Percentiles rank a stretch among this genome's conserved stretches.
These are phyloP conservation scores for Chrysosphaeria jannelii DNA, from an alignment of 2,329 filamentous ascomycete species.

Conservation along the genomic window DNA sequence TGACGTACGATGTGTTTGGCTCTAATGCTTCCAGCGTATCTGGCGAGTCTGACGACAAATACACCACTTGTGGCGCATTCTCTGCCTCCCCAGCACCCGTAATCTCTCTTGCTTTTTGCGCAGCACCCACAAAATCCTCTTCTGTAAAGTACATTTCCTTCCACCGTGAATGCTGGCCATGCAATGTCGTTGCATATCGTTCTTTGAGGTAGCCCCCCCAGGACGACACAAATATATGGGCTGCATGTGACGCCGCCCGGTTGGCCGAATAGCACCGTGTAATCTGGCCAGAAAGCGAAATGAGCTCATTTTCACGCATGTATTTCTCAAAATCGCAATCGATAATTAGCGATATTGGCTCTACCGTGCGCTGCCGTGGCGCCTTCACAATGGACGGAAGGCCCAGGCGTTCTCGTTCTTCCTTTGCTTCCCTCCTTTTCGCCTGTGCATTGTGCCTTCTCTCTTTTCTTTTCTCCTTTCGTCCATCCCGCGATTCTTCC, in stretches of 20 bases:
- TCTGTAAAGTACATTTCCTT: conserved; percentile 44
- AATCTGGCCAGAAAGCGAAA: conserved; percentile 58
- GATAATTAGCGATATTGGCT: conserved; percentile 52
- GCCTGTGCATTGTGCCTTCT: conserved; percentile 18
- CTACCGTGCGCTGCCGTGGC: conserved; percentile 6
- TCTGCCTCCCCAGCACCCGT: conserved; percentile 26
- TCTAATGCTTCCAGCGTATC: conserved; percentile 58
- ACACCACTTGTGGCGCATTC: conserved; percentile 29
- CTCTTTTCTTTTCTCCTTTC: conserved; percentile 22
- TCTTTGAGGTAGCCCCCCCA: conserved; percentile 48
- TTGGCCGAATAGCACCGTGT: conserved; percentile 81
- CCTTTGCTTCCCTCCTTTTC: conserved; percentile 18
- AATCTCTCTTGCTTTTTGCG: conserved; percentile 25
- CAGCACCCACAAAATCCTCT: conserved; percentile 42
- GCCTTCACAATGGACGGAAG: conserved; percentile 9
- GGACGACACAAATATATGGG: conserved; percentile 47
- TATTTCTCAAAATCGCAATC: conserved; percentile 80
- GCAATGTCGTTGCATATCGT: conserved; percentile 43
- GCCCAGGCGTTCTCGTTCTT: conserved; percentile 14
- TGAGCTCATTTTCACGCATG: conserved; percentile 65
- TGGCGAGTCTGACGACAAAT: conserved; percentile 75
- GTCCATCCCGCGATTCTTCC: conserved; percentile 37
- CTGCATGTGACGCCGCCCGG: conserved; percentile 30
- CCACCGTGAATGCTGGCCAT: conserved; percentile 47
- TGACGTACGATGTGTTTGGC: conserved; percentile 70